Evolutionary conservation across 495 filamentous ascomycete species (phyloP).

Genomic region (Aspergillus nanangensis): DNA sequence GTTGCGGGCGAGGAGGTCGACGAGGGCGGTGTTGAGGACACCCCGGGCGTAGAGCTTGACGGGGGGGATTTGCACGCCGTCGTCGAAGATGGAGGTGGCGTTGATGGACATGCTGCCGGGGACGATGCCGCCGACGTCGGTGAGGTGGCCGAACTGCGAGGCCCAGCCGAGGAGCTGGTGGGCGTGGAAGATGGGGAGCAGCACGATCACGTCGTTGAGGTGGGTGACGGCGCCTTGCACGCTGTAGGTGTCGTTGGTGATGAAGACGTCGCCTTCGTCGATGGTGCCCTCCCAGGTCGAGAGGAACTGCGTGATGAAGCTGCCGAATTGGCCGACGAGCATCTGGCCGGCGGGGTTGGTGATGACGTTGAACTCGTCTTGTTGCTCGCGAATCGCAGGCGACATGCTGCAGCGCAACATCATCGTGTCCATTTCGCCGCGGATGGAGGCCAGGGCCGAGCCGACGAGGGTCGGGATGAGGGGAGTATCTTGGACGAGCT

Average conservation of each 20-base stretch:
- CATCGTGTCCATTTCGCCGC: conserved; percentile 47
- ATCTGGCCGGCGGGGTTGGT: conserved; percentile 43
- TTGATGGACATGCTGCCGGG: conserved; percentile 51
- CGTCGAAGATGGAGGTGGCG: conserved; percentile 46
- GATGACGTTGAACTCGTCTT: conserved; percentile 52
- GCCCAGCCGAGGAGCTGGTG: conserved; percentile 41
- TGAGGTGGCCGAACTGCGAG: conserved; percentile 48
- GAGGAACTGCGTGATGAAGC: conserved; percentile 46
- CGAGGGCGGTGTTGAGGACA: conserved; percentile 37
- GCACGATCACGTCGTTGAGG: conserved; percentile 44
- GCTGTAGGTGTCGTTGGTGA: conserved; percentile 49
- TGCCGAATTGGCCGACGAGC: conserved; percentile 49
- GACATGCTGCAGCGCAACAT: conserved; percentile 50
- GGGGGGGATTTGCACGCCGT: conserved; percentile 47
- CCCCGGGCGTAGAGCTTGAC: conserved; percentile 43
- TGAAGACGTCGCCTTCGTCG: conserved; percentile 45
- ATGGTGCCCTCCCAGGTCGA: conserved; percentile 39
- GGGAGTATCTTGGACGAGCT: conserved; percentile 32
- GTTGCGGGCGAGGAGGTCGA: conserved; percentile 44
- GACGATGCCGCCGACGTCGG: conserved; percentile 47
- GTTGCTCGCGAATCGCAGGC: conserved; percentile 47
- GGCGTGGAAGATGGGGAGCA: conserved; percentile 43
- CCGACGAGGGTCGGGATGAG: conserved; percentile 35
- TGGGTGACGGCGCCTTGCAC: conserved; percentile 45
- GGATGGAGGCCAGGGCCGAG: conserved; percentile 40